Evolutionary conservation across 208 protist genomes (phyloP), one percentile per base, ranked within the genome.

Genomic region (Leishmania turanica): DNA sequence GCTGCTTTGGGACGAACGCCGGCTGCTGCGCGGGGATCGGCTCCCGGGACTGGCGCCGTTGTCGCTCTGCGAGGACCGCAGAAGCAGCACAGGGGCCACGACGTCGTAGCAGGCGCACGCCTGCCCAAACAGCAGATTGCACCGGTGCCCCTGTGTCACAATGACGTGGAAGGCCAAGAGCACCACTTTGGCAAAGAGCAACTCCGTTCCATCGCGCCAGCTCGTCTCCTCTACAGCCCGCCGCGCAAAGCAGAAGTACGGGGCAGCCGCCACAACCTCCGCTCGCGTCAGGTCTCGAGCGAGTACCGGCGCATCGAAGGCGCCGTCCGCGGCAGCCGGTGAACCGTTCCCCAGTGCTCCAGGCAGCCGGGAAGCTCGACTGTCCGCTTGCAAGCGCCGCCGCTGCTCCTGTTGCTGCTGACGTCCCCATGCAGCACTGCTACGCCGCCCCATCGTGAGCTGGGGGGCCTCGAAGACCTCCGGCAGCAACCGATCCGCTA

Each of bases 181-280:
- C 13, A 86, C 88, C 19, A 95, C 87, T 70, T 90, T 88, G 58
- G 83, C 85, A 24, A 97, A 75, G 58, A 97, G 92, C 31, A 85
- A 70, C 76, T 93, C 85, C 40, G 85, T 89, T 13, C 89, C 89
- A 31, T 88, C 80, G 31, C 92, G 87, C 92, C 92, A 95, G 27
- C 62, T 78, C 68, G 92, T 95, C 84, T 95, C 91, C 40, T 77
- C 75, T 77, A 94, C 84, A 24, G 96, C 58, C n/a, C 89, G 89
- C 2, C 82, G 84, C n/a, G 89, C 88, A 81, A 97, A 97, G 84
- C 79, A 76, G 79, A 97, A 96, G 81, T 94, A 97, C 70, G 94
- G 90, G 0, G 91, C 92, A 15, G 94, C 87, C 15, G 76, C 80
- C 4, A 81, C 60, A 27, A 94, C 80, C 80, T 97, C 94, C 19